These are phyloP conservation scores for Bacterosira constricta DNA, from an alignment of 108 stramenopile genomes.

Conservation along the genomic window DNA sequence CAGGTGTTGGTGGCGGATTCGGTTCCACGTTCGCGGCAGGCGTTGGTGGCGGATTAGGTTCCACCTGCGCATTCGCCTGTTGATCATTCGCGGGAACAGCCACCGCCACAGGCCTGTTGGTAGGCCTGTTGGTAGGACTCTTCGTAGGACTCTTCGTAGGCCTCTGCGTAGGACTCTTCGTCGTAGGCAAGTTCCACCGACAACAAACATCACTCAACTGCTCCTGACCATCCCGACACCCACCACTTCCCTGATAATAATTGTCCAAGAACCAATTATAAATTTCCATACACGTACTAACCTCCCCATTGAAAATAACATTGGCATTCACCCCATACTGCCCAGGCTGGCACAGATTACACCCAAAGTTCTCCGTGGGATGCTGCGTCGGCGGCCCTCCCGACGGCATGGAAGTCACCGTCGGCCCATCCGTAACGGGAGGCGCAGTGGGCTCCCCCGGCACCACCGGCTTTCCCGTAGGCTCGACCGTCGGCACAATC, in stretches of 20 bases:
- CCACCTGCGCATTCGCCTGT: neutral
- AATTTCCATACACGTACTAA: slow-evolving; percentile 28
- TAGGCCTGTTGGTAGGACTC: too few species aligned
- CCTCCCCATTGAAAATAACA: slow-evolving; percentile 35
- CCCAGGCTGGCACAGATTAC: slow-evolving; percentile 39
- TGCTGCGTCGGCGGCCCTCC: slow-evolving; percentile 11
- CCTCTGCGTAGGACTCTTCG: too few species aligned
- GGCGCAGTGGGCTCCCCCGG: slow-evolving; percentile 34
- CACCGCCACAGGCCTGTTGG: too few species aligned
- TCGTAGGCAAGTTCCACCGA: too few species aligned
- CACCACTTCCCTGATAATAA: slow-evolving; percentile 23
- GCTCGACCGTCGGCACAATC: slow-evolving; percentile 6
- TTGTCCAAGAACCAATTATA: slow-evolving; percentile 22
- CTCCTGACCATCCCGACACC: slow-evolving; percentile 29
- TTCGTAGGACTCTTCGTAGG: too few species aligned
- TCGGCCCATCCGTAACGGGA: slow-evolving; percentile 20
- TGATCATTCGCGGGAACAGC: too few species aligned
- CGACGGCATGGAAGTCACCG: neutral
- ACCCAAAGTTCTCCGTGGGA: slow-evolving; percentile 25
- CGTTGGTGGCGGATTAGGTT: too few species aligned
- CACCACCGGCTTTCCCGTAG: slow-evolving; percentile 33
- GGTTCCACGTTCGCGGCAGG: neutral
- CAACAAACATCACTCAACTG: slow-evolving; percentile 37
- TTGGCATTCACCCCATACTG: slow-evolving; percentile 44
- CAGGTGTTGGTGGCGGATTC: neutral